Conservation (phyloP, 2,329 filamentous ascomycete species). For the Neonectria neomacrospora region DNA sequence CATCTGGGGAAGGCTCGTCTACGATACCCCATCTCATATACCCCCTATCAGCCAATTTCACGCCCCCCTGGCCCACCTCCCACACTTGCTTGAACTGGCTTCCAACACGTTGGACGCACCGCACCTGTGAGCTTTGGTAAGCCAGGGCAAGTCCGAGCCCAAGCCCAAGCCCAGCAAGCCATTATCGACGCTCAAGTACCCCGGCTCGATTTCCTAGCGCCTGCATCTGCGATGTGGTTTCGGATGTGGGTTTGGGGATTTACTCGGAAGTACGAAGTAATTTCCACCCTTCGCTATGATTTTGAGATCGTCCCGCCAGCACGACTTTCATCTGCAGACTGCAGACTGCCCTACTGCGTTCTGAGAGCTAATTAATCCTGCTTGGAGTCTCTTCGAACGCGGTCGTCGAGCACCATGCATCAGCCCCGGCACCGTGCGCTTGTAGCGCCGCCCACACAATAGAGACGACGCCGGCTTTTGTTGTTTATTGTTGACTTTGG, state of each 20-base stretch:
- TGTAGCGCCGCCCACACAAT: neutral
- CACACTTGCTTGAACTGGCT: constrained; percentile 1
- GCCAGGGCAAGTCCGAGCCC: neutral
- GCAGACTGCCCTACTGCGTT: neutral
- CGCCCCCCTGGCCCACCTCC: neutral
- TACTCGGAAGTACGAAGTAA: constrained; percentile 35
- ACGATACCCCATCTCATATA: constrained; percentile 11
- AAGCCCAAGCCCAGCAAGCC: constrained; percentile 1
- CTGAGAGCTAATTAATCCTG: neutral
- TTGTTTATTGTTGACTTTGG: constrained; percentile 15
- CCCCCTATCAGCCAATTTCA: constrained; percentile 8
- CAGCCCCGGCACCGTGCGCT: neutral
- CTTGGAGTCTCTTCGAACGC: neutral
- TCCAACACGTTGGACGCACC: constrained; percentile 1
- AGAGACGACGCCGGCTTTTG: neutral
- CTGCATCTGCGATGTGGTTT: constrained; percentile 10
- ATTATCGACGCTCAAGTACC: constrained; percentile 11
- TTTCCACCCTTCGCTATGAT: constrained; percentile 39
- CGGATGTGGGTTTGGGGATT: neutral
- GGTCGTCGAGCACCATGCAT: constrained; percentile 2
- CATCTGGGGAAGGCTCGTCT: constrained; percentile 13
- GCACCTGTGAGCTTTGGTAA: neutral
- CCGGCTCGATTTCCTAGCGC: constrained; percentile 11
- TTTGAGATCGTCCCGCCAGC: constrained; percentile 27
- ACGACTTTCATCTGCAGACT: neutral